Evolutionary conservation across 768 basidiomycete genomes (phyloP).

Genomic region (Tricholoma matsutake): DNA sequence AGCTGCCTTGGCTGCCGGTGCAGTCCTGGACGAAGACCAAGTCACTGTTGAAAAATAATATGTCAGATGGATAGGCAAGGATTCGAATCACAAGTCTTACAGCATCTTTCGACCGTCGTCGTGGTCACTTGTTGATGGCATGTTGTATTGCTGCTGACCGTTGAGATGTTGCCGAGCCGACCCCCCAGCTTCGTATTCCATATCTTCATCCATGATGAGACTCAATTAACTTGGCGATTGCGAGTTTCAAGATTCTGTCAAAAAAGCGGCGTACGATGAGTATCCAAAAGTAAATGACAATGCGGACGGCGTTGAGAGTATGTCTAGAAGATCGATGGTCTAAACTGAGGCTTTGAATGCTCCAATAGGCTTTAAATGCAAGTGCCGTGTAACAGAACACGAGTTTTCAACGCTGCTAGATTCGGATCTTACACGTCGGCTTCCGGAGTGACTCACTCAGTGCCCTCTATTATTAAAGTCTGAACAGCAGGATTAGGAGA

Average conservation of each 20-base stretch:
- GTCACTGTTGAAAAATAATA: constrained; percentile 50
- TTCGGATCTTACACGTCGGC: constrained; percentile 45
- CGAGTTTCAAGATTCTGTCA: constrained; percentile 6
- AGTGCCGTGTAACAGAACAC: constrained; percentile 20
- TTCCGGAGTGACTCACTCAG: constrained; percentile 25
- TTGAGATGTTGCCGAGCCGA: constrained; percentile 34
- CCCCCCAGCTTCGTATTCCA: constrained; percentile 53
- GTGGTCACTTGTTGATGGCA: constrained; percentile 19
- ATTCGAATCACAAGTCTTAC: constrained; percentile 41
- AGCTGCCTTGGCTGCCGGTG: constrained; percentile 87
- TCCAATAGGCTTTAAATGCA: constrained; percentile 19
- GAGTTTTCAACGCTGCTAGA: constrained; percentile 31
- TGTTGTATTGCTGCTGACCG: constrained; percentile 31
- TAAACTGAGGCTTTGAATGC: constrained; percentile 13
- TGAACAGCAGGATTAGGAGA: background rate
- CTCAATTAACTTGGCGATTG: constrained; percentile 12
- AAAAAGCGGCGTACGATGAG: constrained; percentile 1
- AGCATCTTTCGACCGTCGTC: constrained; percentile 65
- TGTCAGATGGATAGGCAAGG: constrained; percentile 12
- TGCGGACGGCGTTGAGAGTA: constrained; percentile 6
- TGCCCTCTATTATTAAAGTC: constrained; percentile 2
- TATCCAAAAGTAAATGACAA: background rate
- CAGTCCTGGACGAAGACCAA: constrained; percentile 96
- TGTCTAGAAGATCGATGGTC: constrained; percentile 24
- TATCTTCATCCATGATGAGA: constrained; percentile 71